A percentile compares a stretch with the other conserved stretches of the same genome.
Evolutionary conservation across 306 rosid genomes (phyloP).

Genomic region (Cicer chorassanicum): DNA sequence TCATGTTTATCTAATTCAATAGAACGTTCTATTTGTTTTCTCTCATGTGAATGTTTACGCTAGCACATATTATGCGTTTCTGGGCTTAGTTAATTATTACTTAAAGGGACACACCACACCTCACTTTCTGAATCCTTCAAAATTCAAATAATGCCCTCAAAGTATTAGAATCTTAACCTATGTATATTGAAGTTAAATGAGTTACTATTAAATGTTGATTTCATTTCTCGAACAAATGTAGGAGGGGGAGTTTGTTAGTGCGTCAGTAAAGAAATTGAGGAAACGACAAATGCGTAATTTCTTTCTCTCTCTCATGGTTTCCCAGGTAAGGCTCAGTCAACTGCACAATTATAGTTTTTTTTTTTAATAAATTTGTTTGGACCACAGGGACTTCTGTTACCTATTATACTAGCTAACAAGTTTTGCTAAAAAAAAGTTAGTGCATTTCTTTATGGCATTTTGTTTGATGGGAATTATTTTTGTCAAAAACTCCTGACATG

Average conservation of each 20-base stretch:
- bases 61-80: slow-evolving; percentile 8
- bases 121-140: slow-evolving; percentile 31
- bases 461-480: too few species aligned
- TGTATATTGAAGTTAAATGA: slow-evolving; percentile 13
- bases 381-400: neutral
- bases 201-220: slow-evolving; percentile 37
- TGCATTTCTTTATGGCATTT: neutral
- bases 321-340: slow-evolving; percentile 67
- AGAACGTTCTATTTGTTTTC: slow-evolving; percentile 16
- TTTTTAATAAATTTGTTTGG: neutral
- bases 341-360: slow-evolving; percentile 2
- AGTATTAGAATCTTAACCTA: slow-evolving; percentile 21
- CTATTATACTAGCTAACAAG: neutral
- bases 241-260: slow-evolving; percentile 86
- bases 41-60: neutral
- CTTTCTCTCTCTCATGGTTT: slow-evolving; percentile 87
- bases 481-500: neutral
- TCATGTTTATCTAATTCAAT: slow-evolving; percentile 7
- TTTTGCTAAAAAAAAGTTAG: neutral
- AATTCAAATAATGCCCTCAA: slow-evolving; percentile 7
- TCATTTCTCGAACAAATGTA: slow-evolving; percentile 49
- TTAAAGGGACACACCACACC: neutral
- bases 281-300: slow-evolving; percentile 91
- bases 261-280: slow-evolving; percentile 78
- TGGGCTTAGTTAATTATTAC: slow-evolving; percentile 8